These are phyloP conservation scores for Picochlorum sp. DNA, from an alignment of 139 green algal genomes.

Conservation along the genomic window DNA sequence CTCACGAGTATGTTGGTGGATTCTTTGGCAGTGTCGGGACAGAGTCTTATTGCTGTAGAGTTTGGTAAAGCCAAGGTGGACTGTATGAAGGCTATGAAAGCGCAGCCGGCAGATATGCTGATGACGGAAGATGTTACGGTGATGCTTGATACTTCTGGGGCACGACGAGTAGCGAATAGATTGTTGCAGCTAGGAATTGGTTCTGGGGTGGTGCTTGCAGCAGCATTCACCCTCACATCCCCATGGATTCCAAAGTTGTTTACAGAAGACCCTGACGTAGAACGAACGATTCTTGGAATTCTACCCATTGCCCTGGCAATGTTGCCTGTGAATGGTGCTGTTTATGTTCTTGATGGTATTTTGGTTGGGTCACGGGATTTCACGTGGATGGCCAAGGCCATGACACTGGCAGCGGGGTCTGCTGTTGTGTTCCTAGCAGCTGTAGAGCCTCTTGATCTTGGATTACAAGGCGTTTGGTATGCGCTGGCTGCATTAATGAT, in stretches of 20 bases:
- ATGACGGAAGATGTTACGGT: conserved; percentile 2
- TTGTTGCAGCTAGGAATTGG: conserved; percentile 49
- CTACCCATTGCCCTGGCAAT: conserved; percentile 49
- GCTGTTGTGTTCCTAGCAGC: conserved; percentile 26
- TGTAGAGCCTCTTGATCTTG: conserved; percentile 24
- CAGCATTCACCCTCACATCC: conserved; percentile 2
- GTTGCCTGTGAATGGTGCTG: conserved; percentile 63
- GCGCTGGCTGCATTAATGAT: conserved; percentile 43
- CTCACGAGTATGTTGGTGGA: conserved; percentile 55
- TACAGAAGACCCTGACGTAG: conserved; percentile 30
- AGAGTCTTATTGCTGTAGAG: conserved; percentile 55
- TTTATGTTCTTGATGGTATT: conserved; percentile 70
- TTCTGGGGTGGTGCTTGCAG: conserved; percentile 13
- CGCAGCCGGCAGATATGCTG: neutral
- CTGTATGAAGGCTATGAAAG: neutral
- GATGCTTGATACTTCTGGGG: conserved; percentile 9
- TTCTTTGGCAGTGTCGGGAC: conserved; percentile 58
- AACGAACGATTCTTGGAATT: conserved; percentile 28
- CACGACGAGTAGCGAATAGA: conserved; percentile 39
- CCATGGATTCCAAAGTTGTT: conserved; percentile 35
- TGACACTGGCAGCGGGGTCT: conserved; percentile 32
- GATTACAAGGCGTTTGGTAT: conserved; percentile 41
- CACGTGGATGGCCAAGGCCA: conserved; percentile 46
- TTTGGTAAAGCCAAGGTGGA: conserved; percentile 3
- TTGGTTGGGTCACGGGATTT: conserved; percentile 65